Percentiles rank a stretch among this genome's conserved stretches.
Conservation (phyloP, 805 yeast genomes). For the Kuraishia ogatae region DNA sequence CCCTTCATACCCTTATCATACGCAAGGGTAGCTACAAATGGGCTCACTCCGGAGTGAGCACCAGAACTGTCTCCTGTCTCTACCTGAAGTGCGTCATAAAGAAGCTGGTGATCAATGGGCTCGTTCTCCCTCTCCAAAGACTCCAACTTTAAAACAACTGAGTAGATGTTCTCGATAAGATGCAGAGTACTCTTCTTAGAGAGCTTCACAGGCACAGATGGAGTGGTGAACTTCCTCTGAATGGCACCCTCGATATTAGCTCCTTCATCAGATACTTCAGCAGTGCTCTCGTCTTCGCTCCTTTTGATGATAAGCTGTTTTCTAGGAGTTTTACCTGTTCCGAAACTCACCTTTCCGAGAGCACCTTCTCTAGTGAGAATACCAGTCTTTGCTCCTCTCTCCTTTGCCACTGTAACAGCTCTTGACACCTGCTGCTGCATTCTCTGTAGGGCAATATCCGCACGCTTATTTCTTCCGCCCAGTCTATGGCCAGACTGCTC, state of each 20-base stretch:
- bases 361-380: conserved; percentile 72
- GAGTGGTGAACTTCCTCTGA: conserved; percentile 16
- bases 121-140: conserved; percentile 56
- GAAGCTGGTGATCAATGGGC: conserved; percentile 33
- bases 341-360: conserved; percentile 75
- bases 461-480: conserved; percentile 78
- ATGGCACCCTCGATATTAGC: conserved; percentile 12
- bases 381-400: conserved; percentile 56
- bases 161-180: conserved; percentile 71
- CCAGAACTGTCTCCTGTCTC: conserved; percentile 46
- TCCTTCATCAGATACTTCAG: conserved; percentile 10
- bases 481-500: conserved; percentile 87
- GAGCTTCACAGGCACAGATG: conserved; percentile 19
- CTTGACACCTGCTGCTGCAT: conserved; percentile 97
- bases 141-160: conserved; percentile 71
- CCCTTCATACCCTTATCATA: conserved; percentile 85
- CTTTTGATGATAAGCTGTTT: conserved; percentile 64
- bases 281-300: conserved; percentile 20
- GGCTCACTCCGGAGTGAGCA: conserved; percentile 56
- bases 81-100: conserved; percentile 77
- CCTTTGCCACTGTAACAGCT: conserved; percentile 93
- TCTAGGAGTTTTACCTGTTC: conserved; percentile 80
- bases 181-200: conserved; percentile 49
- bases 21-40: conserved; percentile 75
- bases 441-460: conserved; percentile 87